Percentiles rank a stretch among this genome's conserved stretches.
phyloP scores from a whole-genome alignment of 2,329 filamentous ascomycete species.

The Talaromyces funiculosus region DNA sequence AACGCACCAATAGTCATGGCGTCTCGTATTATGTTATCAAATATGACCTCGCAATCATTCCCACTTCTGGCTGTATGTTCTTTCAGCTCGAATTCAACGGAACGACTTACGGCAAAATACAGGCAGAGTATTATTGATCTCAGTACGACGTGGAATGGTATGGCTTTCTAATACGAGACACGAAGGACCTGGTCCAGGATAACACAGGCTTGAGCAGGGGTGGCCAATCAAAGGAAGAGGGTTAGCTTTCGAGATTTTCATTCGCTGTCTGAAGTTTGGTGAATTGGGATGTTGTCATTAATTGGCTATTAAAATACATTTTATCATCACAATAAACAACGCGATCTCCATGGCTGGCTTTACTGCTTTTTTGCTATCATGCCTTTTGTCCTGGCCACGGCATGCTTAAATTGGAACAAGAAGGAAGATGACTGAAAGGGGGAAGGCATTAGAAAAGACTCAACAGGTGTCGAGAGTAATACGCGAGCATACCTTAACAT shows the following conservation, averaged over 20 bases:
- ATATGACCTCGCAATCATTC: slow-evolving; percentile 17
- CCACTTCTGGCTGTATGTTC: slow-evolving; percentile 20
- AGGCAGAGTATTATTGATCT: slow-evolving; percentile 15
- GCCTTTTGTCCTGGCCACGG: not conserved
- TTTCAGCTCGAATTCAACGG: slow-evolving; percentile 24
- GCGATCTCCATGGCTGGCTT: not conserved
- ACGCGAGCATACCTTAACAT: not conserved
- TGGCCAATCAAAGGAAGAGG: not conserved
- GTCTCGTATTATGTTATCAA: slow-evolving; percentile 14
- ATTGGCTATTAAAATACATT: not conserved
- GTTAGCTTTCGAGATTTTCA: not conserved
- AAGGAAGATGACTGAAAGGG: not conserved
- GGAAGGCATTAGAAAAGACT: not conserved
- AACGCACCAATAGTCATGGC: slow-evolving; percentile 16
- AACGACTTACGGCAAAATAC: slow-evolving; percentile 21
- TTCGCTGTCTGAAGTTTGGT: not conserved
- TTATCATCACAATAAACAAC: not conserved
- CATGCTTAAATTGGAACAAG: not conserved
- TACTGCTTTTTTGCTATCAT: not conserved
- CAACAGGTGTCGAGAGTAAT: not conserved
- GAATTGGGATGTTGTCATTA: not conserved
- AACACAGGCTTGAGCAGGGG: not conserved
- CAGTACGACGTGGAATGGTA: no score
- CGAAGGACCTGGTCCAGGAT: not conserved
- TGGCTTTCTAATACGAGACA: not conserved